Conservation (phyloP, 306 rosid genomes). For the Pyrus bretschneideri region DNA sequence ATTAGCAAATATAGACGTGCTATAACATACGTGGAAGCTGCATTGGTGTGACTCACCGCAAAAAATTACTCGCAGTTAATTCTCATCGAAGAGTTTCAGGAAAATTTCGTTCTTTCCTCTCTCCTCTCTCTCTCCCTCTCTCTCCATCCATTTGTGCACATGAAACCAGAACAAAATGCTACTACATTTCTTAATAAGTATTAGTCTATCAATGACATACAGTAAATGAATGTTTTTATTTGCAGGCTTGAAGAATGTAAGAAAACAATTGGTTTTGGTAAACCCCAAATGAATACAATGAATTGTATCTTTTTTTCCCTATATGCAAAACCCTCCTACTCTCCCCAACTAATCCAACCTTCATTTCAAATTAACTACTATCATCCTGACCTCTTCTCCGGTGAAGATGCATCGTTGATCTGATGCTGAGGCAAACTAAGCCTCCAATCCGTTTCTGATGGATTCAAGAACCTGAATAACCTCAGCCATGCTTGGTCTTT, state of each 20-base stretch:
- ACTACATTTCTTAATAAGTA: background rate
- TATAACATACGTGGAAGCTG: too few relatives aligned
- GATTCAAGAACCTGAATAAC: slow-evolving; percentile 97
- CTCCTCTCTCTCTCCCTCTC: too few relatives aligned
- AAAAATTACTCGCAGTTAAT: too few relatives aligned
- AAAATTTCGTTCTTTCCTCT: too few relatives aligned
- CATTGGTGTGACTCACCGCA: too few relatives aligned
- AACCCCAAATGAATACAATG: slow-evolving; percentile 46
- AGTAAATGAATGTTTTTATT: slow-evolving; percentile 48
- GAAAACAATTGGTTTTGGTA: slow-evolving; percentile 32
- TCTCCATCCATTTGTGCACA: background rate
- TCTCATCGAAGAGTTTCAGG: too few relatives aligned
- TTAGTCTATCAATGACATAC: slow-evolving; percentile 14
- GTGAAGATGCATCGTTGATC: slow-evolving; percentile 18
- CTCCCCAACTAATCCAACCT: slow-evolving; percentile 17
- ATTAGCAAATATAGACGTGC: too few relatives aligned
- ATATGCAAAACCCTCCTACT: slow-evolving; percentile 10
- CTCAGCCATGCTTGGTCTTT: slow-evolving; percentile 98
- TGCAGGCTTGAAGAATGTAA: slow-evolving; percentile 24
- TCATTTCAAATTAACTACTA: slow-evolving; percentile 12
- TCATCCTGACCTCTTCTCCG: slow-evolving; percentile 5
- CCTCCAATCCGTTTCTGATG: slow-evolving; percentile 74
- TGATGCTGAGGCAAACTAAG: slow-evolving; percentile 27
- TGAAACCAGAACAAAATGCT: background rate
- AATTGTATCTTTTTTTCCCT: slow-evolving; percentile 27